These are phyloP conservation scores for Trametes elegans DNA, from an alignment of 768 basidiomycete species.

Conservation along the genomic window DNA sequence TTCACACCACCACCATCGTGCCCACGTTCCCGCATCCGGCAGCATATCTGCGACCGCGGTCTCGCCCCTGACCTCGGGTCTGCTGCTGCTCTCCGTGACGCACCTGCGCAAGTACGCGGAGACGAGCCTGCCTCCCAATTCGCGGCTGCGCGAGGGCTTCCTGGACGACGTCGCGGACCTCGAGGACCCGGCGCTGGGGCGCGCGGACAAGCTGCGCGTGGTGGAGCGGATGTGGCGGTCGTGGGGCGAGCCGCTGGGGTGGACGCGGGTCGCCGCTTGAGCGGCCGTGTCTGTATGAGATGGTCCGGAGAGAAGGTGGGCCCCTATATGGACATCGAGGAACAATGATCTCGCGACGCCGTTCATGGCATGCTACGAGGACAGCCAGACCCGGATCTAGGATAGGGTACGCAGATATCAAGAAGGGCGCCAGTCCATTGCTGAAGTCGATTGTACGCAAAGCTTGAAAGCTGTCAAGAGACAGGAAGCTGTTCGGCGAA, in stretches of 20 bases:
- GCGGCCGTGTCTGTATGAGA: no score
- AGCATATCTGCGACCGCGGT: conserved; percentile 29
- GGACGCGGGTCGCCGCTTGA: conserved; percentile 38
- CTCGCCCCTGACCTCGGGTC: conserved; percentile 64
- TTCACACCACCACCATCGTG: conserved; percentile 19
- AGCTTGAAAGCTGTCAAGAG: no score
- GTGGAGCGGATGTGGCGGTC: conserved; percentile 87
- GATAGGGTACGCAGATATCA: no score
- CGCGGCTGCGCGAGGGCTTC: conserved; percentile 72
- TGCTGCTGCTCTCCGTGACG: conserved; percentile 69
- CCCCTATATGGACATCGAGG: no score
- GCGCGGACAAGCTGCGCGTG: conserved; percentile 72
- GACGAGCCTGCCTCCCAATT: conserved; percentile 51
- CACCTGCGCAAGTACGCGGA: conserved; percentile 66
- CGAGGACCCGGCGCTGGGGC: conserved; percentile 67
- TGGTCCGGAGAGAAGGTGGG: no score
- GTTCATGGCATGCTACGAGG: no score
- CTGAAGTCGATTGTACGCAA: no score
- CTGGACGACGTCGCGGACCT: conserved; percentile 82
- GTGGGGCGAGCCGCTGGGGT: conserved; percentile 73
- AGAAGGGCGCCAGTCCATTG: no score
- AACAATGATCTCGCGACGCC: no score
- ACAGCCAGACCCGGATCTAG: no score
- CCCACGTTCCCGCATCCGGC: conserved; percentile 6
- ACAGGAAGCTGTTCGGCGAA: no score